Base-by-base conservation (phyloP, 2,329 filamentous ascomycete genomes). In the Nemania sp. region DNA sequence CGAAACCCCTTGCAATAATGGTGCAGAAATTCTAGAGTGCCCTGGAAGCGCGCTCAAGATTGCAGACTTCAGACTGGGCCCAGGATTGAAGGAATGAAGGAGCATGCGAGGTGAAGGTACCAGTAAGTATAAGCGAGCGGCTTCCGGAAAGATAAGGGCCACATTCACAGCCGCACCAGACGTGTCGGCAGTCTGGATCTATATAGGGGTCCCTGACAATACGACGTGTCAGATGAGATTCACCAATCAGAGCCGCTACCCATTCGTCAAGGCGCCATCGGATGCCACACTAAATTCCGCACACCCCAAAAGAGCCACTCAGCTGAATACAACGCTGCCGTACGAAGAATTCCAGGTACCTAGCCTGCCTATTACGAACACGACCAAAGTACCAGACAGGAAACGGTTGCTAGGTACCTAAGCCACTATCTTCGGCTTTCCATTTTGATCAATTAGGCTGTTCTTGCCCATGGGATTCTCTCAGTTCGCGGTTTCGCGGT, bases 71-170 rank as follows among this genome's bases (percentile, higher is more conserved):
- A 26, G 45, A 34, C 44, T 41, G 22, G 30, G n/a, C 40, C 48
- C 43, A 56, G 54, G 54, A 53, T 53, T 53, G 49, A 57, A 57
- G 50, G 54, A 57, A 53, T 54, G 54, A 57, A 57, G 54, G 54
- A 57, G 43, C 37, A 52, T 43, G 48, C 48, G 23, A 36, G 41
- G 23, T 55, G 30, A 36, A 31, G 41, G 33, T 24, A 39, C n/a
- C 24, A 22, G 28, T 42, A 36, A 34, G 9, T 42, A 39, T 51
- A 51, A 52, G 20, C 47, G 41, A 46, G 33, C 39, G 53, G 49
- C 49, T 37, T 52, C 34, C 37, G 48, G 48, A 37, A 33, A 56
- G 39, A 49, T 39, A 56, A 56, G 40, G 22, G 12, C 53, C 44
- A 15, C 26, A 39, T 26, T 47, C 28, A 24, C 15, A 23, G 41